Conservation (phyloP, 306 rosid genomes). For the Cicer arietinum region DNA sequence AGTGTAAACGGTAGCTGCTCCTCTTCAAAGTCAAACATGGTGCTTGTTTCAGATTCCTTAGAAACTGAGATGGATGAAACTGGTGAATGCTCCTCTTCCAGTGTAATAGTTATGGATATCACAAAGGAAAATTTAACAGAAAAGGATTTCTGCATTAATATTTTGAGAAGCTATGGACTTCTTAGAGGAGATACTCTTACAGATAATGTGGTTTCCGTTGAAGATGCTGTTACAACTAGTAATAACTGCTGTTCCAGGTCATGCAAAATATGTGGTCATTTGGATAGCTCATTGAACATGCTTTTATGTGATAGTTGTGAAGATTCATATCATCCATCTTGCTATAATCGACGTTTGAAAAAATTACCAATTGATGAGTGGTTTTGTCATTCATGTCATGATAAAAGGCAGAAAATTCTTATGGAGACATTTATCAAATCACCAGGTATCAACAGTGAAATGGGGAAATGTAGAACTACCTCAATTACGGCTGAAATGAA, state of each 20-base stretch:
- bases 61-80: slow-evolving; percentile 70
- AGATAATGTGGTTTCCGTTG: slow-evolving; percentile 43
- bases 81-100: slow-evolving; percentile 89
- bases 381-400: slow-evolving; percentile 85
- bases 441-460: slow-evolving; percentile 52
- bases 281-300: slow-evolving; percentile 63
- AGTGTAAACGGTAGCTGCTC: slow-evolving; percentile 87
- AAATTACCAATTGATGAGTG: slow-evolving; percentile 76
- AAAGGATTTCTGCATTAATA: slow-evolving; percentile 75
- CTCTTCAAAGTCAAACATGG: slow-evolving; percentile 83
- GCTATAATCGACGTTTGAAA: slow-evolving; percentile 69
- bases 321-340: slow-evolving; percentile 78
- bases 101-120: slow-evolving; percentile 59
- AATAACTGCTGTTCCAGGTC: slow-evolving; percentile 51
- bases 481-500: slow-evolving; percentile 59
- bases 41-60: slow-evolving; percentile 55
- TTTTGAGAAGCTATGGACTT: slow-evolving; percentile 75
- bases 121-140: slow-evolving; percentile 58
- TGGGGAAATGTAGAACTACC: slow-evolving; percentile 50
- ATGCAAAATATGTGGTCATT: slow-evolving; percentile 75
- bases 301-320: slow-evolving; percentile 92
- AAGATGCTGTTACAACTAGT: slow-evolving; percentile 47
- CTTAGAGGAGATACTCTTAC: slow-evolving; percentile 49
- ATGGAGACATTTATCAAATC: slow-evolving; percentile 53
- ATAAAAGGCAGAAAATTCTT: slow-evolving; percentile 61